Evolutionary conservation across 163 green algal genomes (phyloP).

Genomic region (Prototheca wickerhamii): DNA sequence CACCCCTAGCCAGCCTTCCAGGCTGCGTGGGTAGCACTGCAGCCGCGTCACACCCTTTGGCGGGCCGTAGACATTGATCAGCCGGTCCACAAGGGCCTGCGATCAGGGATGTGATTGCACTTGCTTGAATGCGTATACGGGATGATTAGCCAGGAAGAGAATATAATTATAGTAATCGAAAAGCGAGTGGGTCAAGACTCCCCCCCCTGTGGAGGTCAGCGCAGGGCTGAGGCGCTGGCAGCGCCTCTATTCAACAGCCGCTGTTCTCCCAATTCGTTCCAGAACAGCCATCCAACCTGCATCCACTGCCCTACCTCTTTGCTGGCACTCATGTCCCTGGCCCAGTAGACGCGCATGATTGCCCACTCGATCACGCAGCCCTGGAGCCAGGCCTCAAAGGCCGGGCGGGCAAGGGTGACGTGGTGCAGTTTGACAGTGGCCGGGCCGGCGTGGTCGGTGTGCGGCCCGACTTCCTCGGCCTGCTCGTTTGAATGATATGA

Average conservation of each 20-base stretch:
- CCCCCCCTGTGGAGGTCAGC: no score
- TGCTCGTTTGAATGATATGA: not conserved
- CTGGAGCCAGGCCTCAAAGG: not conserved
- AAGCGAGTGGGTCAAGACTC: no score
- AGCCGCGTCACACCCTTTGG: no score
- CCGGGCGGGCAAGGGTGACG: not conserved
- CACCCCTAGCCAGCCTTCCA: no score
- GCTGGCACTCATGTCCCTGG: not conserved
- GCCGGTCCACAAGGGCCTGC: no score
- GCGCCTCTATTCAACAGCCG: not conserved
- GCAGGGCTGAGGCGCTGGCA: no score
- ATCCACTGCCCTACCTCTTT: not conserved
- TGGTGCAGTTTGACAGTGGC: not conserved
- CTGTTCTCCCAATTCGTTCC: not conserved
- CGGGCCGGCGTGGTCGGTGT: not conserved
- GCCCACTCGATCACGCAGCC: not conserved
- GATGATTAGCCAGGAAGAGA: no score
- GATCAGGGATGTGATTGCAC: no score
- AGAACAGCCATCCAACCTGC: not conserved
- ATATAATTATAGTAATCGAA: no score
- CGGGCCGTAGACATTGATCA: no score
- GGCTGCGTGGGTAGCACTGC: no score
- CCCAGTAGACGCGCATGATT: conserved; percentile 4
- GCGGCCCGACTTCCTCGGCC: not conserved
- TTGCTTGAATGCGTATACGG: no score